Evolutionary conservation across 2,329 filamentous ascomycete genomes (phyloP).

Genomic region (Plenodomus tracheiphilus): DNA sequence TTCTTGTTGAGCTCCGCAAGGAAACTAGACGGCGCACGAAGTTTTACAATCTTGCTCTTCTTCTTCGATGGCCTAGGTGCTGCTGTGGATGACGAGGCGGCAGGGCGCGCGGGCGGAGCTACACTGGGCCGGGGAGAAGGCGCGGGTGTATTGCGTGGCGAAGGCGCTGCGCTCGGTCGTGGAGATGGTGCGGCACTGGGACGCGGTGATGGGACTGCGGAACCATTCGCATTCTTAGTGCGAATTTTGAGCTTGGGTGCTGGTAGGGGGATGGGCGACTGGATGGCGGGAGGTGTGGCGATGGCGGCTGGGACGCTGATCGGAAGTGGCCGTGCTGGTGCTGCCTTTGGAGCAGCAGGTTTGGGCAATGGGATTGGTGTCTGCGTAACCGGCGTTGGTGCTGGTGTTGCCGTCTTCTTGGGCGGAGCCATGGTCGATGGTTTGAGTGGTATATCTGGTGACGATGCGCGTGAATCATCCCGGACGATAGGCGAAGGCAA

Average conservation of each 20-base stretch:
- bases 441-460: conserved; percentile 21
- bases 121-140: conserved; percentile 16
- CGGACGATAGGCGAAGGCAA: conserved; percentile 1
- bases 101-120: conserved; percentile 3
- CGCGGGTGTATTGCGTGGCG: conserved; percentile 6
- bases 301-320: conserved; percentile 22
- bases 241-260: conserved; percentile 35
- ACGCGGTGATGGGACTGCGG: conserved; percentile 12
- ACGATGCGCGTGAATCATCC: conserved; percentile 19
- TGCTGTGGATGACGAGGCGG: conserved; percentile 4
- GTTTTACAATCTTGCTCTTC: conserved; percentile 32
- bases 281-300: conserved; percentile 25
- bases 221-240: conserved; percentile 23
- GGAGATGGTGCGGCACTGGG: conserved; percentile 12
- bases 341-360: conserved; percentile 9
- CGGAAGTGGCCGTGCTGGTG: conserved; percentile 10
- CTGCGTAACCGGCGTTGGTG: conserved; percentile 4
- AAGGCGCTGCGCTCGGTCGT: conserved; percentile 12
- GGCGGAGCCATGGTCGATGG: conserved; percentile 16
- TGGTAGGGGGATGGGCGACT: conserved; percentile 26
- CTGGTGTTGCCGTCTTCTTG: conserved; percentile 4
- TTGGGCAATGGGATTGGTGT: conserved; percentile 11
- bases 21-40: conserved; percentile 21
- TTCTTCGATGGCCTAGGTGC: conserved; percentile 21
- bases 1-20: conserved; percentile 16